Evolutionary conservation across 768 basidiomycete species (phyloP).

Genomic region (Chiua virens): DNA sequence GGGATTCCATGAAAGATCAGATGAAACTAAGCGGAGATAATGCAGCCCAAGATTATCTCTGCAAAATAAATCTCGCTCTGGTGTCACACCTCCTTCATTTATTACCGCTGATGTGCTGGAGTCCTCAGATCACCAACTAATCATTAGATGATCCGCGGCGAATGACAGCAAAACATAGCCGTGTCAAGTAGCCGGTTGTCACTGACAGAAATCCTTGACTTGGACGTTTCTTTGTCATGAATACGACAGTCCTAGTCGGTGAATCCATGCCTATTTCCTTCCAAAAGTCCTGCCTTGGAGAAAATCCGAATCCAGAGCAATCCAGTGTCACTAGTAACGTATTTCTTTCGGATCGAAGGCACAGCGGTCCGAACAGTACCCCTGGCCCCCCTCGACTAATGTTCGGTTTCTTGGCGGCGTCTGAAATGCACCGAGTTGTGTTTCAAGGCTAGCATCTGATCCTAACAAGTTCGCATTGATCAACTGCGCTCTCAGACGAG

Average conservation of each 20-base stretch:
- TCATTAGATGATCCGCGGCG: no score
- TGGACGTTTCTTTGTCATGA: not conserved
- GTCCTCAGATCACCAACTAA: not conserved
- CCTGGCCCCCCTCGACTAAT: not conserved
- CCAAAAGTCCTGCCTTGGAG: no score
- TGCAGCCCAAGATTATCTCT: no score
- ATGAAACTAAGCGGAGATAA: not conserved
- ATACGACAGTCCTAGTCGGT: not conserved
- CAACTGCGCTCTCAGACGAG: not conserved
- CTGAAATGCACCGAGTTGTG: not conserved
- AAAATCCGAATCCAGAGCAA: not conserved
- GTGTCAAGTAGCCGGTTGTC: no score
- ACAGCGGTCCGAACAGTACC: not conserved
- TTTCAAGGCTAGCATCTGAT: constrained; percentile 7
- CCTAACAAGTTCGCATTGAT: constrained; percentile 7
- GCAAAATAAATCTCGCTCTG: not conserved
- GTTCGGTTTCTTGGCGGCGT: not conserved
- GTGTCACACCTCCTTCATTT: not conserved
- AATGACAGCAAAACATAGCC: no score
- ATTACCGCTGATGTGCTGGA: not conserved
- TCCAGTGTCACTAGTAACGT: not conserved
- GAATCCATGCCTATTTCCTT: no score
- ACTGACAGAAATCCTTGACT: not conserved
- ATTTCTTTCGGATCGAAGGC: not conserved
- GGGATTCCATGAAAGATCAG: not conserved